Evolutionary conservation across 2,329 filamentous ascomycete genomes (phyloP).

Genomic region (Neofusicoccum parvum): DNA sequence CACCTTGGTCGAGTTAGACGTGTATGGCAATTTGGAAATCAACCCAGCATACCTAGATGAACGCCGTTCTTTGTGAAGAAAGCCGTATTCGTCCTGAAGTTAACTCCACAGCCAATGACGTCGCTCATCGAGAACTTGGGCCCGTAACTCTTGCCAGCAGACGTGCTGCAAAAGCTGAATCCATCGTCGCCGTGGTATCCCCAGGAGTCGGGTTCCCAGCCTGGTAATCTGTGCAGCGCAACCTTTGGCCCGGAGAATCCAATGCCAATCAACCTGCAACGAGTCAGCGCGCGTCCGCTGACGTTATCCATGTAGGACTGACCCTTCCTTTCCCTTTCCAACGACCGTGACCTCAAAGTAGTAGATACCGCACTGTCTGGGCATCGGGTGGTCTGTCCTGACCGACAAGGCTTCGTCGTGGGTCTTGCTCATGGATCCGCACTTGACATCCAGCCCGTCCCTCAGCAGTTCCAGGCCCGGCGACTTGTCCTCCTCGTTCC

Average conservation of each 20-base stretch:
- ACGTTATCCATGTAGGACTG: slow-evolving; percentile 39
- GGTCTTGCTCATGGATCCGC: slow-evolving; percentile 58
- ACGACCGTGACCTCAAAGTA: slow-evolving; percentile 80
- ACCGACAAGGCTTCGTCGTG: slow-evolving; percentile 78
- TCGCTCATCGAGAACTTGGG: slow-evolving; percentile 62
- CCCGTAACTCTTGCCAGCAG: slow-evolving; percentile 60
- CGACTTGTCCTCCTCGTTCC: slow-evolving; percentile 79
- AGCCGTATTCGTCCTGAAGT: slow-evolving; percentile 62
- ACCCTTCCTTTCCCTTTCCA: slow-evolving; percentile 69
- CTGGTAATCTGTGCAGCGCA: slow-evolving; percentile 61
- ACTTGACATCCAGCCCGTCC: slow-evolving; percentile 72
- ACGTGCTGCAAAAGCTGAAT: slow-evolving; percentile 62
- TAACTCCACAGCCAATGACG: slow-evolving; percentile 66
- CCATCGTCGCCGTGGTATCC: slow-evolving; percentile 70
- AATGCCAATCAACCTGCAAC: slow-evolving; percentile 54
- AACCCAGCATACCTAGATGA: slow-evolving; percentile 51
- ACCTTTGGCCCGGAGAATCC: slow-evolving; percentile 64
- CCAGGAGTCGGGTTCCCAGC: slow-evolving; percentile 68
- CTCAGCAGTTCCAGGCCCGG: slow-evolving; percentile 71
- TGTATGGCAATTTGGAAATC: neutral
- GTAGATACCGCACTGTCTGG: slow-evolving; percentile 86
- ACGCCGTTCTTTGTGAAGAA: slow-evolving; percentile 69
- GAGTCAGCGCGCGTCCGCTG: slow-evolving; percentile 13
- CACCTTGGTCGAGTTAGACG: slow-evolving; percentile 52
- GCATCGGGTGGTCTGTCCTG: slow-evolving; percentile 83